Evolutionary conservation across 2,329 filamentous ascomycete species (phyloP), one percentile per base, ranked within the genome.

Genomic region (Scytalidium sp.): DNA sequence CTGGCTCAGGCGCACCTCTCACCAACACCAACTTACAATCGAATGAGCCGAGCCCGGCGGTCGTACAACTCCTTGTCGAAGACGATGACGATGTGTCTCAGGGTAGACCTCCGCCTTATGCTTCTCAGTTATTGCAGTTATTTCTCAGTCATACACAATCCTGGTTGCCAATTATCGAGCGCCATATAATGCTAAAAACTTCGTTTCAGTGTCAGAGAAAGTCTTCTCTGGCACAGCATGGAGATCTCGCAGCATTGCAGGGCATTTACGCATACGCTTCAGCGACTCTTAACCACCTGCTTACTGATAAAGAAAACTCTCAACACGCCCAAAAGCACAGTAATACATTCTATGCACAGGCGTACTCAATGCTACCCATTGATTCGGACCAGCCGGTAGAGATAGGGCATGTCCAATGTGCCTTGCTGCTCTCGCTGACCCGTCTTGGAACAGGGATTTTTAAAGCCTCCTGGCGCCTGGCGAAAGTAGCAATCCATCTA

Each of bases 131-230:
- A 7, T 68, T 90, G 27, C 83, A 89, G 53, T 74, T 85, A 7
- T 90, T 88, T 61, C 85, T 88, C 50, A 79, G 84, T 1, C 88
- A 87, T 57, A 87, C 83, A 0, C 84, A 90, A 61, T 83, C 79
- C 48, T 90, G 87, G 87, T 75, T 90, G 23, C 87, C 87, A 0
- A 81, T 90, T 29, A 72, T 85, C 10, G 82, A 88, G 53, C 84
- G 82, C 52, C 78, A 84, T 51, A 46, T 49, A 42, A 19, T 51
- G 21, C 36, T 51, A 19, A 45, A 42, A 23, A 27, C 49, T 13
- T 51, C 46, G 25, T 29, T 29, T 29, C 25, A 29, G 13, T 29
- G 25, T 29, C 25, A 29, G 25, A 29, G 25, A 29, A 29, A 29
- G 8, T 13, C 25, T 29, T 29, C 25, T 13, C 25, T 29, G 25